A percentile compares a stretch with the other conserved stretches of the same genome.
These are phyloP conservation scores for Phytophthora meadii DNA, from an alignment of 352 stramenopile species.

Conservation along the genomic window DNA sequence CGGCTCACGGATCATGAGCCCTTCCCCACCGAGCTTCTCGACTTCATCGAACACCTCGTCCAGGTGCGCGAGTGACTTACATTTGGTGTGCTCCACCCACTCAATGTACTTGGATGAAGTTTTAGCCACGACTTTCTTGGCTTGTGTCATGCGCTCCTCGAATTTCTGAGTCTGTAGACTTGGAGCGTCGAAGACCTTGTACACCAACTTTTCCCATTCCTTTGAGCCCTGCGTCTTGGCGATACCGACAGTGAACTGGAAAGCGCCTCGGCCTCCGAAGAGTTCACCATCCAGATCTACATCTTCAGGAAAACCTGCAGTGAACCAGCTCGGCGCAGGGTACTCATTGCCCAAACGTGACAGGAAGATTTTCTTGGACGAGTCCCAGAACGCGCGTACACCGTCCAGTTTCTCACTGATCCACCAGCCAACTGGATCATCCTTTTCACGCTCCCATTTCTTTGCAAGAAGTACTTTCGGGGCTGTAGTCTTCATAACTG, in stretches of 20 bases:
- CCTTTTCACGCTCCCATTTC: slow-evolving; percentile 72
- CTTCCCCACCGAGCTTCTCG: slow-evolving; percentile 69
- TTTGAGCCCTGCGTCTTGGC: slow-evolving; percentile 65
- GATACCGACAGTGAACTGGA: slow-evolving; percentile 74
- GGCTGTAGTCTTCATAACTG: slow-evolving; percentile 40
- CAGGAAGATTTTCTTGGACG: slow-evolving; percentile 56
- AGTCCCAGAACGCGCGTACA: slow-evolving; percentile 72
- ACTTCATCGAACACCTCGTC: slow-evolving; percentile 63
- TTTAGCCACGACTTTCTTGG: slow-evolving; percentile 33
- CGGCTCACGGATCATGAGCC: slow-evolving; percentile 75
- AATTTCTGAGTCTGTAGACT: slow-evolving; percentile 57
- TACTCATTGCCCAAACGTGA: slow-evolving; percentile 74
- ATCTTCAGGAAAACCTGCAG: slow-evolving; percentile 54
- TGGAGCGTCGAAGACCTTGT: slow-evolving; percentile 75
- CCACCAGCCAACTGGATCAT: slow-evolving; percentile 68
- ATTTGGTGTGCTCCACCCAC: slow-evolving; percentile 71
- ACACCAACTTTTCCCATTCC: slow-evolving; percentile 64
- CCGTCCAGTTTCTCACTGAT: slow-evolving; percentile 85
- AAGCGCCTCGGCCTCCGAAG: slow-evolving; percentile 64
- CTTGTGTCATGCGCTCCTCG: slow-evolving; percentile 59
- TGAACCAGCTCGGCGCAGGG: slow-evolving; percentile 69
- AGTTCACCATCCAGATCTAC: slow-evolving; percentile 78
- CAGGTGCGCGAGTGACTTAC: slow-evolving; percentile 53
- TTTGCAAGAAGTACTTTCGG: slow-evolving; percentile 66
- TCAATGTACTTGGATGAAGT: slow-evolving; percentile 53